These are phyloP conservation scores for Ganoderma meredithae DNA, from an alignment of 1,284 basidiomycete species.

Conservation along the genomic window DNA sequence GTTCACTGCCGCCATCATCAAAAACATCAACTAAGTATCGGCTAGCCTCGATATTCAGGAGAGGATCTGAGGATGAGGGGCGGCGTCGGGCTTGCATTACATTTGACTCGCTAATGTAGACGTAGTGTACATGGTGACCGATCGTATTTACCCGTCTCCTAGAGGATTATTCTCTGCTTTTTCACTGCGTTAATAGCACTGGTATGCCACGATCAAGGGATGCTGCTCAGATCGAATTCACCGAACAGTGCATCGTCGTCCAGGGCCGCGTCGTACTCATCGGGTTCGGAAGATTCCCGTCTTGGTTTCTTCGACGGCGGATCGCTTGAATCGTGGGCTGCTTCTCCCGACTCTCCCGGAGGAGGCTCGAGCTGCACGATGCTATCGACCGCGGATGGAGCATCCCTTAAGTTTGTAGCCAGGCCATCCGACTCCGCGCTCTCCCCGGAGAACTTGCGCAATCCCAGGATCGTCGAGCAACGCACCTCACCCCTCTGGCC, in stretches of 20 bases:
- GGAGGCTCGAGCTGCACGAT: slow-evolving; percentile 35
- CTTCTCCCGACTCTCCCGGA: slow-evolving; percentile 13
- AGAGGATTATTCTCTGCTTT: slow-evolving; percentile 19
- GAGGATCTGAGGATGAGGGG: slow-evolving; percentile 16
- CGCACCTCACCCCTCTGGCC: slow-evolving; percentile 73
- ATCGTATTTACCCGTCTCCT: slow-evolving; percentile 32
- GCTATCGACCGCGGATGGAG: slow-evolving; percentile 12
- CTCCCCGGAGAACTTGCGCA: slow-evolving; percentile 49
- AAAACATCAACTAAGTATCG: slow-evolving; percentile 55
- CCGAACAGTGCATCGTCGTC: slow-evolving; percentile 56
- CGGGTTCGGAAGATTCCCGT: slow-evolving; percentile 43
- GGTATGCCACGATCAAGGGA: slow-evolving; percentile 39
- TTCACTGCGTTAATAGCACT: slow-evolving; percentile 23
- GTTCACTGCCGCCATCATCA: slow-evolving; percentile 90
- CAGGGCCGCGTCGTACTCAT: slow-evolving; percentile 60
- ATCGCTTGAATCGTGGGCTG: slow-evolving; percentile 33
- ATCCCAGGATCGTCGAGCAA: slow-evolving; percentile 65
- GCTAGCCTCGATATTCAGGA: slow-evolving; percentile 17
- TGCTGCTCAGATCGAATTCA: slow-evolving; percentile 44
- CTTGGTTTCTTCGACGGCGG: slow-evolving; percentile 51
- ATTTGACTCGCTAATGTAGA: slow-evolving; percentile 35
- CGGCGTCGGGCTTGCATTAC: slow-evolving; percentile 26
- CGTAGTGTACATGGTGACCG: slow-evolving; percentile 36
- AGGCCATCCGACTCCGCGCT: slow-evolving; percentile 18
- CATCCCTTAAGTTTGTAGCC: background rate